phyloP scores from a whole-genome alignment of 768 basidiomycete species.

The Boletus coccyginus region DNA sequence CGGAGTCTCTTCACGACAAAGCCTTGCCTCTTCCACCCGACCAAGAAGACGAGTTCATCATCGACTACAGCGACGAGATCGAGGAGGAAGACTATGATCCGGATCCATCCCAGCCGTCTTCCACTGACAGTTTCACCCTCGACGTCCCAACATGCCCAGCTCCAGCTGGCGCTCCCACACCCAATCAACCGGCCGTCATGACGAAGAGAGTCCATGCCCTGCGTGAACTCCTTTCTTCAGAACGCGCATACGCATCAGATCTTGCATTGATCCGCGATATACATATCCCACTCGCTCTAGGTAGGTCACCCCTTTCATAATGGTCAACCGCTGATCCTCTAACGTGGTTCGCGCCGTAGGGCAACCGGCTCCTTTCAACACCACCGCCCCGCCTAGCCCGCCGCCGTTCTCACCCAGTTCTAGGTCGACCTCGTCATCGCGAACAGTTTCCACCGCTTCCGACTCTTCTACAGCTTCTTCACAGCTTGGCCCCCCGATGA shows the following conservation, averaged over 20 bases:
- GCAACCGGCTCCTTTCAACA: slow-evolving; percentile 39
- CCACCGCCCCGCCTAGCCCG: slow-evolving; percentile 22
- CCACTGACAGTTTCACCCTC: slow-evolving; percentile 27
- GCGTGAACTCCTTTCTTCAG: slow-evolving; percentile 73
- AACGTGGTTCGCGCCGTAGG: slow-evolving; percentile 28
- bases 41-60: slow-evolving; percentile 21
- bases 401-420: slow-evolving; percentile 32
- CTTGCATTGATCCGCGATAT: slow-evolving; percentile 74
- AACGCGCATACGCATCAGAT: slow-evolving; percentile 82
- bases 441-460: slow-evolving; percentile 45
- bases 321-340: slow-evolving; percentile 5
- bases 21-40: slow-evolving; percentile 29
- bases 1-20: slow-evolving; percentile 30
- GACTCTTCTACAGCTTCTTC: slow-evolving; percentile 51
- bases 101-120: slow-evolving; percentile 22
- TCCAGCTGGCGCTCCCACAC: slow-evolving; percentile 12
- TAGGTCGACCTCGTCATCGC: slow-evolving; percentile 36
- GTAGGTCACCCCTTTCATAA: slow-evolving; percentile 39
- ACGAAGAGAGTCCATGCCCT: slow-evolving; percentile 78
- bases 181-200: slow-evolving; percentile 36
- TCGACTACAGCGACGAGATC: slow-evolving; percentile 22
- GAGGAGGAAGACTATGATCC: slow-evolving; percentile 31
- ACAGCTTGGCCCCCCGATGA: slow-evolving; percentile 59
- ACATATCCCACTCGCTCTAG: slow-evolving; percentile 75
- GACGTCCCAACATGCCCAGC: slow-evolving; percentile 6